Conservation (phyloP, 2,329 filamentous ascomycete genomes). For the Aspergillus hiratsukae region DNA sequence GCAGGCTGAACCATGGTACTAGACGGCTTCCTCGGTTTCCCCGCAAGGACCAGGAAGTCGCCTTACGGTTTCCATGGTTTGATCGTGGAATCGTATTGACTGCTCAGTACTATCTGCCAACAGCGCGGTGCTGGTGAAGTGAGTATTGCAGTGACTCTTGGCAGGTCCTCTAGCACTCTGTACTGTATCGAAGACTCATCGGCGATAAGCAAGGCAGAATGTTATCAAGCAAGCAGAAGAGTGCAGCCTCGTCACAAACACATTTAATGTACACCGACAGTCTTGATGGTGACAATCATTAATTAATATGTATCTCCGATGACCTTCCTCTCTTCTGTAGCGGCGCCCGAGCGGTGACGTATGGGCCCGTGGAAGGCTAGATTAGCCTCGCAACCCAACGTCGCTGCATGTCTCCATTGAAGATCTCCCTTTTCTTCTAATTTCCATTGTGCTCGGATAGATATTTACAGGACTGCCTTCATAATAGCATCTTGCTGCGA, state of each 20-base stretch:
- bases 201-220: background rate
- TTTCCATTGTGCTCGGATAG: background rate
- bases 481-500: background rate
- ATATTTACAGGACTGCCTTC: background rate
- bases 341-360: background rate
- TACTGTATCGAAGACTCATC: background rate
- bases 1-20: background rate
- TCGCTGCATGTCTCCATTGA: background rate
- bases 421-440: background rate
- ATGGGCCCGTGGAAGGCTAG: background rate
- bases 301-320: background rate
- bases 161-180: background rate
- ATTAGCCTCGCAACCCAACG: background rate
- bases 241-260: background rate
- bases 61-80: background rate
- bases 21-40: background rate
- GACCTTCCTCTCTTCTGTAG: background rate
- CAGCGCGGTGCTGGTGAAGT: background rate
- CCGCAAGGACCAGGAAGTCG: background rate
- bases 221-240: background rate
- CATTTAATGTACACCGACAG: background rate
- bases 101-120: background rate
- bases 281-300: background rate
- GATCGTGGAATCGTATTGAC: background rate
- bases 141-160: background rate